Base-by-base conservation (phyloP, 2,329 filamentous ascomycete genomes). In the Sarocladiaceae sp. region DNA sequence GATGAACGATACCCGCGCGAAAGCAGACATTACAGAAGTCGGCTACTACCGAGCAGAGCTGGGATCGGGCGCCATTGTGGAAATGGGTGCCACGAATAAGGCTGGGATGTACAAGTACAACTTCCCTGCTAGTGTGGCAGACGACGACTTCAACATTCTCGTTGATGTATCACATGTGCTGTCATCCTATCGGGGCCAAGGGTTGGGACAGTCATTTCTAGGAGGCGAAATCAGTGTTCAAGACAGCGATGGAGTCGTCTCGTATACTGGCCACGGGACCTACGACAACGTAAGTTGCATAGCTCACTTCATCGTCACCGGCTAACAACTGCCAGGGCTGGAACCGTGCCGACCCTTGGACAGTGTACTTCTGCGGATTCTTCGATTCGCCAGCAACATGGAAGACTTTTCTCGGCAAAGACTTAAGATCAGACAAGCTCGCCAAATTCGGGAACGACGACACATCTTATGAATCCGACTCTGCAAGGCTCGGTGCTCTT, bases 141-240 rank as follows among this genome's bases (percentile, higher is more conserved):
- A 60, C 3, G 67, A 66, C 13, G 66, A 76, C 33, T 18, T 29
- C 9, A 29, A 33, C 32, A 54, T 84, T 13, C 66, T 84, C 19
- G 74, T 82, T 5, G 81, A 85, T 55, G 76, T 83, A 6, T 83
- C 79, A 1, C 81, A 85, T 55, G 73, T 79, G n/a, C 61, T 85
- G 31, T 71, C 78, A 2, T 82, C 79, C 2, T 82, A 73, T 46
- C 68, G 80, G 27, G 76, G 78, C 1, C 66, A 76, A 50, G 76
- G 77, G 0, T 66, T 81, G 26, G 73, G 75, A n/a, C 81, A 85
- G 57, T 67, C 70, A 27, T 85, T 82, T 53, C 65, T 76, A 5
- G 73, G 73, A n/a, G 81, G 81, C 0, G 70, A 69, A 34, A 75
- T 85, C 23, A 63, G 62, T 2, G 65, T 82, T 2, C 60, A 63